Conservation (phyloP, 164 flowering plant species). For the grape (Vitis vinifera) region ASM3070453v1 NC_081809.1:26552501-26553000, state of each 20-base stretch:
- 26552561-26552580: slow-evolving; percentile 1
- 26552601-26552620: slow-evolving; percentile 11
- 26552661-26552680: neutral
- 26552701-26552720: too few relatives aligned
- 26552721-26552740: slow-evolving; percentile 3
- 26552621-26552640: slow-evolving; percentile 15
- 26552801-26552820: too few relatives aligned
- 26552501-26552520: slow-evolving; percentile 75
- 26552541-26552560: slow-evolving; percentile 36
- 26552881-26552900: too few relatives aligned
- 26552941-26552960: too few relatives aligned
- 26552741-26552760: neutral
- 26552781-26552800: too few relatives aligned
- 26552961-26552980: too few relatives aligned
- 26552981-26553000: too few relatives aligned
- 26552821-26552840: slow-evolving; percentile 23
- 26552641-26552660: slow-evolving; percentile 15
- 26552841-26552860: too few relatives aligned
- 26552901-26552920: too few relatives aligned
- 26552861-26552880: too few relatives aligned
- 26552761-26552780: neutral
- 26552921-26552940: too few relatives aligned
- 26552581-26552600: slow-evolving; percentile 5
- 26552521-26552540: slow-evolving; percentile 76
- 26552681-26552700: neutral